Base-by-base conservation (phyloP, 345 rosid genomes). In the Citropsis articulata region DNA sequence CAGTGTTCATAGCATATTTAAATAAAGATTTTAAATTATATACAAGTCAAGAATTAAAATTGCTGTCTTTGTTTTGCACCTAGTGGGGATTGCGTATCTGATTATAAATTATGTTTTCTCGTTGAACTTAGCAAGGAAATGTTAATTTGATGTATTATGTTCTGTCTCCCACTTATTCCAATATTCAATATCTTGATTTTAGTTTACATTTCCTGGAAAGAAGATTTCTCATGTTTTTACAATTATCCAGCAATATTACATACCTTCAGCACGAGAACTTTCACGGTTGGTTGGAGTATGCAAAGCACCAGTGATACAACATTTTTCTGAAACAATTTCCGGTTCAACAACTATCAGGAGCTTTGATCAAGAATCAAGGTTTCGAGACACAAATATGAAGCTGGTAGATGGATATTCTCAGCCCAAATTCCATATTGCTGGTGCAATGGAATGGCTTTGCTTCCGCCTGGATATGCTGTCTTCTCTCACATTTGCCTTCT, bases 401-500 rank as follows among this genome's bases (percentile, higher is more conserved):
- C 84, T 92, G 9, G 78, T 68, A 0, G 98, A 95, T 82, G 88
- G 84, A 45, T 93, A 90, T 83, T 89, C 91, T 62, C 84, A 91
- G 84, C 94, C 94, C 9, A 81, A 69, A 71, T 93, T 95, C 73
- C 85, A 93, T 80, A 24, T 66, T 38, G 84, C 88, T 73, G 93
- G 81, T 72, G 95, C 98, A 55, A 92, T 85, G 92, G 93, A 90
- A 79, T 95, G 98, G 98, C 90, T 95, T 66, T 87, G 93, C 85
- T 87, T 93, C 75, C 93, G 98, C 71, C 83, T 94, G 68, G 88
- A 91, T 77, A 81, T 92, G 82, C 73, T 95, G 42, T 91, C 95
- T 42, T 85, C 91, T 21, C 33, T 93, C 45, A 89, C 91, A 4
- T 95, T 95, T 75, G 93, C 84, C 55, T 90, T 92, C 85, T 93